Base-by-base conservation (phyloP, 495 filamentous ascomycete genomes). In the Penicillium samsonianum region DNA sequence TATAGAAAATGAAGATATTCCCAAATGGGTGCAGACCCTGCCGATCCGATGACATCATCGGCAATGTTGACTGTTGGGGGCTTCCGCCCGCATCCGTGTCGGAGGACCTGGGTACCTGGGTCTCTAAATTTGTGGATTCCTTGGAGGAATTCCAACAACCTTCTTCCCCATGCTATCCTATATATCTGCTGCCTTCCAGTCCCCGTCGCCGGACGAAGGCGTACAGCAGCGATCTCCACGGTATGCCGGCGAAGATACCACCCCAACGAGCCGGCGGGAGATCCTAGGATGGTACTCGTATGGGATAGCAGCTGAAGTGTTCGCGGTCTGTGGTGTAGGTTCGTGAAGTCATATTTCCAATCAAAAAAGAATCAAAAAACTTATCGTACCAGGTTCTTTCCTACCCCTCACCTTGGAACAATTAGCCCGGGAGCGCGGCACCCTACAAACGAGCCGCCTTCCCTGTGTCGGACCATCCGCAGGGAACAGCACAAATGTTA, bases 241-340 rank as follows among this genome's bases (percentile, higher is more conserved):
- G 16, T 96, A 93, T 71, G 77, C 76, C 23, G 90, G 87, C 55
- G 90, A 96, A 69, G 92, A 96, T 71, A 91, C 87, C 12, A 84
- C 90, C 22, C 80, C 87, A 55, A 96, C 92, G 19, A 90, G 85
- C 68, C 74, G 69, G 56, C 88, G 88, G 60, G 92, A 96, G 76
- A 82, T 96, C 30, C 77, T 80, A 45, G 92, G 92, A 57, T 96
- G 91, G 89, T 96, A 95, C 70, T 84, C 87, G 33, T 96, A 96
- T 69, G 89, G 84, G 28, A 92, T 92, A 74, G 92, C 91, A 20
- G 89, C 91, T 16, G 92, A 96, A 68, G 90, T 94, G 37, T 96
- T 95, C 69, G 90, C 93, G 8, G 89, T 96, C 31, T 96, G 91
- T 65, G 91, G 91, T 76, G 76, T 86, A 71, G 80, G 67, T 70